Base-by-base conservation (phyloP, 2,329 filamentous ascomycete species). In the Aspergillus eucalypticola region DNA sequence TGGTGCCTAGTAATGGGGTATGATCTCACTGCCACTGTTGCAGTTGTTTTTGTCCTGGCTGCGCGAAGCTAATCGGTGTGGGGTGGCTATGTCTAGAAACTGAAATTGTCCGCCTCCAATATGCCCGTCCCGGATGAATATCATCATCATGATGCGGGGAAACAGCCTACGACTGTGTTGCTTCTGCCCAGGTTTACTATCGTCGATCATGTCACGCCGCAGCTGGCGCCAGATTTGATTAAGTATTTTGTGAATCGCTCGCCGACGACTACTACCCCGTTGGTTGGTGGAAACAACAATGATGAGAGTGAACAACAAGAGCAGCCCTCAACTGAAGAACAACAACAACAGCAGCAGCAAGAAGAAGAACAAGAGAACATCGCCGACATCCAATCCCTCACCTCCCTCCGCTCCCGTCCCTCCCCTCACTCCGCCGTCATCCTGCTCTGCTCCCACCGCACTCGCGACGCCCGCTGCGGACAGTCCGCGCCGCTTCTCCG, bases 31-130 rank as follows among this genome's bases (percentile, higher is more conserved):
- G 11, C 5, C 29, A 35, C 19, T 39, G n/a, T 29, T 15, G 21
- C 29, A 27, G 21, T 48, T 19, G 32, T 17, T 38, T 38, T 29
- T 8, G 10, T 8, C 10, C 19, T 25, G 27, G 13, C 46, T 17
- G 8, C 8, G 15, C 10, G 29, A 17, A 42, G 46, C 55, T 65
- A 54, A 67, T 62, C 19, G 56, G 25, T 27, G 25, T 41, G 32
- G 56, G 44, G 11, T 35, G 32, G 1, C 11, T 35, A 11, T 35
- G 15, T 68, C 19, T 27, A 94, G 90, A 88, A 84, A 76, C 83
- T 97, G 66, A 96, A 96, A 87, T 84, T 98, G 50, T 96, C 92
- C 6, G 94, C 94, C 50, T 95, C 90, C 65, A 93, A 97, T 77
- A 96, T 97, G 63, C 91, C 90, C 13, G 88, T 91, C 1, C 92